Evolutionary conservation across 108 stramenopile species (phyloP), one percentile per base, ranked within the genome.

Genomic region (Skeletonema tropicum): DNA sequence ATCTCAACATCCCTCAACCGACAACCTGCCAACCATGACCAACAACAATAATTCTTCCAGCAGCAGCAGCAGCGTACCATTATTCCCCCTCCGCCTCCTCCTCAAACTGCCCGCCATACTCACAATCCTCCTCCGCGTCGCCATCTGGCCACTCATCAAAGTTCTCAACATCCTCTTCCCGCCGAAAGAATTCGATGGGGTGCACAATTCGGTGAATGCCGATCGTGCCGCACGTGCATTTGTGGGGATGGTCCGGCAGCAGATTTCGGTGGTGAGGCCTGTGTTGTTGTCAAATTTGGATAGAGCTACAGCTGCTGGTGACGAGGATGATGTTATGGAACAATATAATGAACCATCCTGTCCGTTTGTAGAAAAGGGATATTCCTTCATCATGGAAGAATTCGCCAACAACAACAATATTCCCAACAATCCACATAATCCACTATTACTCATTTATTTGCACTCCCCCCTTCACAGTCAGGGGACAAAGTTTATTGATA

Each of bases 381-480:
- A 65, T 60, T 59, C n/a, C 13, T 12, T 67, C 13, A 74, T 55
- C 57, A 33, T 82, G 31, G 30, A 71, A 12, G 55, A 73, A 26
- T 29, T 72, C 15, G 29, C 71, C 65, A 52, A 12, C 46, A 59
- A 4, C 39, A 26, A 35, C 33, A 35, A 29, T 29, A 29, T 2
- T 29, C 1, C 2, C 26, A 58, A 4, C 52, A 49, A 49, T 49
- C 23, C 52, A 55, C 52, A 55, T 6, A 58, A 77, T 38, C 79
- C 90, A 1, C 64, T 92, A 58, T 41, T 95, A 0, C 57, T 95
- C 46, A 52, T 95, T 0, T 89, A 87, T 66, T 71, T 95, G 45
- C 90, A 95, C 65, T 81, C 87, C 41, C 94, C 94, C 19, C 73
- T 90, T 15, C 92, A 92, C 71, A 75, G 77, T 7, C 48, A 82